Evolutionary conservation across 768 basidiomycete species (phyloP).

Genomic region (Trametes villosa): DNA sequence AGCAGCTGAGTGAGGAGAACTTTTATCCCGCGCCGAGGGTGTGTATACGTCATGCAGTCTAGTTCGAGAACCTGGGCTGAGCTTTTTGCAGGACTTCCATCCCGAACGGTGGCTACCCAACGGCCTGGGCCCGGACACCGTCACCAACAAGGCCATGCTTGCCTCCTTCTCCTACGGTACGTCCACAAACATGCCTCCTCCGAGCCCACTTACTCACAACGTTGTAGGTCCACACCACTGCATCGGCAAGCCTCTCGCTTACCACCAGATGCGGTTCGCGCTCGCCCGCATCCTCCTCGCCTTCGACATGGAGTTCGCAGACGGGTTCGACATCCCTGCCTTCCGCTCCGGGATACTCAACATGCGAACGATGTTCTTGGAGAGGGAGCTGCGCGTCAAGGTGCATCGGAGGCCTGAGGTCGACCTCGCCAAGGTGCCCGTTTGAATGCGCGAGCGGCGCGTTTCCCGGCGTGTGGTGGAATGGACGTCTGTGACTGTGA

Average conservation of each 20-base stretch:
- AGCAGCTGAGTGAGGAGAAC: constrained; percentile 35
- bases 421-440: neutral
- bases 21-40: constrained; percentile 33
- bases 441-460: too few species aligned
- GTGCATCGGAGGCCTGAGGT: constrained; percentile 1
- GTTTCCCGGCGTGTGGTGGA: too few species aligned
- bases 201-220: neutral
- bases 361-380: constrained; percentile 36
- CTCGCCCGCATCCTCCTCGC: constrained; percentile 34
- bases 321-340: constrained; percentile 31
- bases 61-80: constrained; percentile 34
- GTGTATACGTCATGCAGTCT: neutral
- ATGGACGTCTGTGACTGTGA: too few species aligned
- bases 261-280: constrained; percentile 36
- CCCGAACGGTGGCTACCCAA: constrained; percentile 41
- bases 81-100: constrained; percentile 20
- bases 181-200: constrained; percentile 20
- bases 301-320: constrained; percentile 34
- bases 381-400: constrained; percentile 27
- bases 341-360: constrained; percentile 36
- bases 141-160: constrained; percentile 31
- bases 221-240: constrained; percentile 37
- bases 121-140: constrained; percentile 34
- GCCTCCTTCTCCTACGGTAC: constrained; percentile 31
- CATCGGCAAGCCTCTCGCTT: constrained; percentile 36